Evolutionary conservation across 2,329 filamentous ascomycete species (phyloP).

Genomic region (Penicillium griseofulvum): DNA sequence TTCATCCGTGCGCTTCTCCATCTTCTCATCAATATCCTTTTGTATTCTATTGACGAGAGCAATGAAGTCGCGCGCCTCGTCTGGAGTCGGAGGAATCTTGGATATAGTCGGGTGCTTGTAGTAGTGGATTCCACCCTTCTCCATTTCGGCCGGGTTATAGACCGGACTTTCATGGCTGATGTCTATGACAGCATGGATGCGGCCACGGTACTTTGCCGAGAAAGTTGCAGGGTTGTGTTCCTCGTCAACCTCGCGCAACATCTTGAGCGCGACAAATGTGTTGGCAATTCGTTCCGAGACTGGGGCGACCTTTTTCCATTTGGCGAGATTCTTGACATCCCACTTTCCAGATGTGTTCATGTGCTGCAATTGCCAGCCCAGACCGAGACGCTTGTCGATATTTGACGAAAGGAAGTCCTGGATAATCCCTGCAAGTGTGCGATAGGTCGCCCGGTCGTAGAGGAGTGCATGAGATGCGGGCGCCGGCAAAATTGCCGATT

Average conservation of each 20-base stretch:
- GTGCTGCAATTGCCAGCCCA: conserved; percentile 88
- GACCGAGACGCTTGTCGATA: conserved; percentile 72
- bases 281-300: conserved; percentile 76
- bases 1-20: conserved; percentile 41
- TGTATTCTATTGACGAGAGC: conserved; percentile 60
- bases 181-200: conserved; percentile 77
- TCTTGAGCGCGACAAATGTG: conserved; percentile 88
- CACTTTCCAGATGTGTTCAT: conserved; percentile 89
- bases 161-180: conserved; percentile 89
- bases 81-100: conserved; percentile 73
- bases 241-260: conserved; percentile 83
- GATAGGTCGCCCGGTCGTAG: conserved; percentile 72
- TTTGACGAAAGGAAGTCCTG: conserved; percentile 75
- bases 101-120: conserved; percentile 90
- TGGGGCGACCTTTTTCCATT: conserved; percentile 78
- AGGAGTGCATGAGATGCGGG: conserved; percentile 82
- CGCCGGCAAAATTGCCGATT: conserved; percentile 67
- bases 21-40: conserved; percentile 51
- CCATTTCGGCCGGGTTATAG: conserved; percentile 73
- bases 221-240: conserved; percentile 74
- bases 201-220: conserved; percentile 62
- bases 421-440: conserved; percentile 75
- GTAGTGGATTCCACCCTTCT: conserved; percentile 65
- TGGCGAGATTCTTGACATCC: conserved; percentile 94
- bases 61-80: conserved; percentile 61